These are phyloP conservation scores for Evansstolkia leycettana DNA, from an alignment of 495 filamentous ascomycete species.

Conservation along the genomic window DNA sequence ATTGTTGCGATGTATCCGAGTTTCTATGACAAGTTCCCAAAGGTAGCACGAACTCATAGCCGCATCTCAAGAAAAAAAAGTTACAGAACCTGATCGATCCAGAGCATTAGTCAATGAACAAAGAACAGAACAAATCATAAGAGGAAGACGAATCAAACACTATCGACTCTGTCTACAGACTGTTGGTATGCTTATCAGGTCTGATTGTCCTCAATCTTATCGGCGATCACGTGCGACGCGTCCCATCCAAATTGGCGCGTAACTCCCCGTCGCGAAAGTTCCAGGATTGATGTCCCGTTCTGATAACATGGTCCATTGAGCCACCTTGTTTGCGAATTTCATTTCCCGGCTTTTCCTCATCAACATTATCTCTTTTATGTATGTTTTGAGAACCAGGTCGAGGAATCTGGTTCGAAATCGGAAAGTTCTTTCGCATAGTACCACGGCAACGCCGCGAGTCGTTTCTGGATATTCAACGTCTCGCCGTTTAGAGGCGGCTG, in stretches of 20 bases:
- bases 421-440: conserved; percentile 13
- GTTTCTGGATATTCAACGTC: conserved; percentile 16
- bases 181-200: too few relatives aligned
- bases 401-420: conserved; percentile 10
- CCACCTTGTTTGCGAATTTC: background rate
- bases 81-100: too few relatives aligned
- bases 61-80: too few relatives aligned
- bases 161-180: too few relatives aligned
- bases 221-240: conserved; percentile 21
- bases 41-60: too few relatives aligned
- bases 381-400: conserved; percentile 10
- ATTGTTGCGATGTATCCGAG: too few relatives aligned
- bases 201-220: conserved; percentile 8
- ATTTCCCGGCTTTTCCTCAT: background rate
- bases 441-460: conserved; percentile 8
- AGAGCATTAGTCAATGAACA: too few relatives aligned
- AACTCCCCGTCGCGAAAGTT: background rate
- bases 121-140: too few relatives aligned
- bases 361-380: conserved; percentile 25
- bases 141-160: too few relatives aligned
- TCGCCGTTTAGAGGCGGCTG: conserved; percentile 6
- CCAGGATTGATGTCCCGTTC: background rate
- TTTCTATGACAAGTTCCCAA: too few relatives aligned
- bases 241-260: background rate
- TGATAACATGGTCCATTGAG: background rate